A percentile compares a stretch with the other conserved stretches of the same genome.
Conservation (phyloP, 2,329 filamentous ascomycete genomes). For the Neonectria hederae region DNA sequence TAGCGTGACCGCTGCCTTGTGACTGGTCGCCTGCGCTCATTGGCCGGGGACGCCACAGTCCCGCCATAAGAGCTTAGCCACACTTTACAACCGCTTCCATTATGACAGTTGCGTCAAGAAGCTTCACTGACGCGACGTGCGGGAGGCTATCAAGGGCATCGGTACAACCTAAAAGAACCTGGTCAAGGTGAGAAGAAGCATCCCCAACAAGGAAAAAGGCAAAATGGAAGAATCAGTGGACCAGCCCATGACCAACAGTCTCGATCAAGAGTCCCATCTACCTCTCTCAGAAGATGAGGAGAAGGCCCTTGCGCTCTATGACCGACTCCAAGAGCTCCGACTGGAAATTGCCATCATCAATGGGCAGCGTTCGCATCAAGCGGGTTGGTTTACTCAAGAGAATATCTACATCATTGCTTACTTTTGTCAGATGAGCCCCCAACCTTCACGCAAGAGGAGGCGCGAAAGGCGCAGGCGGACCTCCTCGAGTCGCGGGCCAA, state of each 20-base stretch:
- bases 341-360: conserved; percentile 75
- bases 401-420: conserved; percentile 22
- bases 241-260: conserved; percentile 38
- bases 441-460: conserved; percentile 58
- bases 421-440: conserved; percentile 32
- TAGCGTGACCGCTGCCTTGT: conserved; percentile 48
- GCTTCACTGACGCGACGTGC: conserved; percentile 8
- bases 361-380: conserved; percentile 53
- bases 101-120: background rate
- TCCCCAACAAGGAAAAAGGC: background rate
- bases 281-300: conserved; percentile 73
- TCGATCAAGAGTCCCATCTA: conserved; percentile 53
- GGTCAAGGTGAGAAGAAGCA: background rate
- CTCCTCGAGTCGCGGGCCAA: conserved; percentile 75
- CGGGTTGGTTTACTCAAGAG: conserved; percentile 43
- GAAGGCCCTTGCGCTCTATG: conserved; percentile 74
- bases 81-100: background rate
- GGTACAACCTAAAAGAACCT: background rate
- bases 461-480: conserved; percentile 69
- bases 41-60: conserved; percentile 29
- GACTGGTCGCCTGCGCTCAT: conserved; percentile 37
- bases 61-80: conserved; percentile 34
- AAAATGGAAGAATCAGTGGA: conserved; percentile 44
- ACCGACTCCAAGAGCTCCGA: conserved; percentile 75
- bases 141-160: conserved; percentile 1